These are phyloP conservation scores for Eucalyptus urophylla DNA, from an alignment of 345 rosid genomes.

Conservation along the genomic window DNA sequence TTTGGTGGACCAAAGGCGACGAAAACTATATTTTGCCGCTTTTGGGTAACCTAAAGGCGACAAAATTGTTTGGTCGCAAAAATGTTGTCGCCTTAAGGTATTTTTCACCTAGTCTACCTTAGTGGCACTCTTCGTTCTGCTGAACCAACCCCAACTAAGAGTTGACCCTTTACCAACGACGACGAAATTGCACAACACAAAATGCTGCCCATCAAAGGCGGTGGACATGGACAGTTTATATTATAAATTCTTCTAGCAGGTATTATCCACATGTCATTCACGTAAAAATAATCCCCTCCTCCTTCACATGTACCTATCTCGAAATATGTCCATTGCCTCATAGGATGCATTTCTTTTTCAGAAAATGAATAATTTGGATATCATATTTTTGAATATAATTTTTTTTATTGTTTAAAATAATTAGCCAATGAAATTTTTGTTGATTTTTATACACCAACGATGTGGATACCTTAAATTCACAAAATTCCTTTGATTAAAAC, in stretches of 20 bases:
- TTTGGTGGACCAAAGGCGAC: not conserved
- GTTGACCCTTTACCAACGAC: not conserved
- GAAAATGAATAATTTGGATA: not conserved
- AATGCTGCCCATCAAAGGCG: not conserved
- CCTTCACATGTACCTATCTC: not conserved
- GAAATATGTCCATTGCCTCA: rapidly evolving
- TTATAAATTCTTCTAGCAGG: not conserved
- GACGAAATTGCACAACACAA: not conserved
- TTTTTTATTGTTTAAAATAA: not conserved
- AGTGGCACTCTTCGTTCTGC: not conserved
- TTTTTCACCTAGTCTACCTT: not conserved
- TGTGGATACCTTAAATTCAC: not conserved
- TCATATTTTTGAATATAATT: not conserved
- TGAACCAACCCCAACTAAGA: not conserved
- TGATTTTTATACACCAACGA: rapidly evolving
- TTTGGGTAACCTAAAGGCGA: not conserved
- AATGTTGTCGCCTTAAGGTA: not conserved
- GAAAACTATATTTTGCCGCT: not conserved
- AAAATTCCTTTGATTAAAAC: not conserved
- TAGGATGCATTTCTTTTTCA: rapidly evolving
- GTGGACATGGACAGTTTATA: not conserved
- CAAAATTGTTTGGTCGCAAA: not conserved
- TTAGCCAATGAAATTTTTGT: not conserved
- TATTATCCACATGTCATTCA: not conserved
- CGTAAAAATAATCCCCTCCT: not conserved